Evolutionary conservation across 257 asterid species (phyloP), one percentile per base, ranked within the genome.

Genomic region (Plectranthus barbatus): DNA sequence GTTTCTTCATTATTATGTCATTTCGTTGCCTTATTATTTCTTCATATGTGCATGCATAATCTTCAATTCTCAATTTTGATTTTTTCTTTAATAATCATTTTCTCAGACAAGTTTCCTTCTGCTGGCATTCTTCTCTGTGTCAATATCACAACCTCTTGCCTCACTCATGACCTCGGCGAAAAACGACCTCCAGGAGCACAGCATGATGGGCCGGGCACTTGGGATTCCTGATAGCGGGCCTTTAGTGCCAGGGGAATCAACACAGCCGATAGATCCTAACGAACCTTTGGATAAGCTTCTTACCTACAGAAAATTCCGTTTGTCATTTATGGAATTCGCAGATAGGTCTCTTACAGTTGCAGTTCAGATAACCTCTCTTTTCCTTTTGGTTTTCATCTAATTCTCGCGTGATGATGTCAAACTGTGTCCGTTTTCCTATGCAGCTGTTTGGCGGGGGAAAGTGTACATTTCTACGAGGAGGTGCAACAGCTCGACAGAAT

Each of bases 371-470:
- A 34, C 49, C 39, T 49, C 61, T n/a, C 9, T 68, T 39, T 41
- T 19, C 19, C 24, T 10, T 29, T 8, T 8, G 0, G 7, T 56
- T 29, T 24, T 10, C 4, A 11, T 62, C 18, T 56, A 9, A 54
- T 42, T 41, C 62, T 31, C 17, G 50, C 29, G n/a, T 49, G 58
- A 18, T 56, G 42, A 59, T 42, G 9, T 59, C 47, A 5, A 41
- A 15, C 21, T 41, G 36, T 49, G 2, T 56, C 31, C 5, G 15
- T 58, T 23, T 67, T 51, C 3, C 19, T 40, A 57, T 60, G 67
- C 62, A 86, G 95, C 74, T 89, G 94, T 72, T 81, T 89, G 77
- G 96, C 96, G 11, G 96, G 96, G 70, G 96, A 89, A 78, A 86
- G 91, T 60, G 78, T 89, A 72, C 94, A 81, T 71, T 86, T 89